phyloP scores from a whole-genome alignment of 108 stramenopile species.

The Cyclotella atomus region DNA sequence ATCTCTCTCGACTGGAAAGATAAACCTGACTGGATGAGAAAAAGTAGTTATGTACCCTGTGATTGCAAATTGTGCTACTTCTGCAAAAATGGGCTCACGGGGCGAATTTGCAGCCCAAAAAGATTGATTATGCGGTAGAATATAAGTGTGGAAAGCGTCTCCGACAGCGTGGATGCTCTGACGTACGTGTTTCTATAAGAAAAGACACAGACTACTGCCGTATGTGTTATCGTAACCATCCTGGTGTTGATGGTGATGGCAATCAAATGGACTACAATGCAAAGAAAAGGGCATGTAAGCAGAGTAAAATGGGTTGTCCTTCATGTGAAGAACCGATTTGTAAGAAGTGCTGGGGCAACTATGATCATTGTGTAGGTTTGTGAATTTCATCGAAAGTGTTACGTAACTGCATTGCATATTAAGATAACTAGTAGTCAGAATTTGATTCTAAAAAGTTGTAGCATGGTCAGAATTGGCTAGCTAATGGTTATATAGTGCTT shows the following conservation, averaged over 20 bases:
- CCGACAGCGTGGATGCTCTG: not conserved
- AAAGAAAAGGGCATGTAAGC: not conserved
- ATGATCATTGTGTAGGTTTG: not conserved
- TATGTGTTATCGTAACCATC: not conserved
- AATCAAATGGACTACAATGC: not conserved
- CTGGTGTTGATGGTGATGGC: not conserved
- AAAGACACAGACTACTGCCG: constrained; percentile 1
- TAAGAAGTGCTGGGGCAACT: not conserved
- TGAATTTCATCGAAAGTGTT: not conserved
- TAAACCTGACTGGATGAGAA: constrained; percentile 7
- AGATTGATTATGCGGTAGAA: not conserved
- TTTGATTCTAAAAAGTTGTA: too few relatives aligned
- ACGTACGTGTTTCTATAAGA: not conserved
- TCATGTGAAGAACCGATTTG: not conserved
- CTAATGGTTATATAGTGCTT: too few relatives aligned
- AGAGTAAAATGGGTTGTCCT: not conserved
- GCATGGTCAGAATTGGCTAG: too few relatives aligned
- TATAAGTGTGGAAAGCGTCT: constrained; percentile 11
- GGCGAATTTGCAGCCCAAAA: not conserved
- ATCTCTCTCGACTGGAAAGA: not conserved
- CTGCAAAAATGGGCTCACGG: constrained; percentile 8
- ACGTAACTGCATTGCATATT: not conserved
- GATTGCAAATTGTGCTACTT: constrained; percentile 15
- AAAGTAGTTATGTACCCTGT: not conserved
- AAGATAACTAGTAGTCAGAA: too few relatives aligned